These are phyloP conservation scores for Tuber brumale DNA, from an alignment of 495 filamentous ascomycete genomes.

Conservation along the genomic window DNA sequence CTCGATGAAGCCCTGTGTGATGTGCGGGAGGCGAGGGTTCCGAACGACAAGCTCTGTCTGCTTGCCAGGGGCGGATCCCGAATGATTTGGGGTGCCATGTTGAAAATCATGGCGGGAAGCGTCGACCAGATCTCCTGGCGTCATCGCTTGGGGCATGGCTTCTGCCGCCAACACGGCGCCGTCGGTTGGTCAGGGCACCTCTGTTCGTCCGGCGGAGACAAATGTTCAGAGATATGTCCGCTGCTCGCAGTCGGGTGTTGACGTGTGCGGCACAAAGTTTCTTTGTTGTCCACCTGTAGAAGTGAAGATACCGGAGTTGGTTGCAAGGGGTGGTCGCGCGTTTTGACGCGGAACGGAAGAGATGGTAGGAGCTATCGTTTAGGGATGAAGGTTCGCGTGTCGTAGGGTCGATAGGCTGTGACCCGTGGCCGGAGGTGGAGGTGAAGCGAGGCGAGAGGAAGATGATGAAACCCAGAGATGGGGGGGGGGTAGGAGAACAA, in stretches of 20 bases:
- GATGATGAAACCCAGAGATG: not conserved
- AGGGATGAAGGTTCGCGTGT: not conserved
- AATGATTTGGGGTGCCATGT: conserved; percentile 11
- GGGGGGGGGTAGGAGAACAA: not conserved
- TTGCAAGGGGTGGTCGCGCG: conserved; percentile 2
- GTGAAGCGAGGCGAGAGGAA: not conserved
- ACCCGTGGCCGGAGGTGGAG: not conserved
- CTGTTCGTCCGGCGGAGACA: not conserved
- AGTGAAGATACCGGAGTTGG: not conserved
- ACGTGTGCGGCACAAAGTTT: not conserved
- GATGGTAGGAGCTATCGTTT: not conserved
- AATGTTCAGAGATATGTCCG: not conserved
- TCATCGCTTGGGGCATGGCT: conserved; percentile 33
- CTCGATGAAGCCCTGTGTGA: conserved; percentile 67
- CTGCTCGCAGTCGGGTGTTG: not conserved
- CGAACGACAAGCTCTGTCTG: conserved; percentile 42
- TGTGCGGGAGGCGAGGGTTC: conserved; percentile 71
- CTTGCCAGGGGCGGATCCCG: conserved; percentile 8
- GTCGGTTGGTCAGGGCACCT: conserved; percentile 2
- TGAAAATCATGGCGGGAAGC: conserved; percentile 5
- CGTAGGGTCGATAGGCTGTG: not conserved
- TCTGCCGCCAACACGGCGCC: conserved; percentile 12
- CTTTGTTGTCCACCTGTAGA: not conserved
- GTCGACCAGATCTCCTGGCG: conserved; percentile 16
- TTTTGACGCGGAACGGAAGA: not conserved